Evolutionary conservation across 1,139 yeast species (phyloP).

Genomic region (Scheffersomyces segobiensis): DNA sequence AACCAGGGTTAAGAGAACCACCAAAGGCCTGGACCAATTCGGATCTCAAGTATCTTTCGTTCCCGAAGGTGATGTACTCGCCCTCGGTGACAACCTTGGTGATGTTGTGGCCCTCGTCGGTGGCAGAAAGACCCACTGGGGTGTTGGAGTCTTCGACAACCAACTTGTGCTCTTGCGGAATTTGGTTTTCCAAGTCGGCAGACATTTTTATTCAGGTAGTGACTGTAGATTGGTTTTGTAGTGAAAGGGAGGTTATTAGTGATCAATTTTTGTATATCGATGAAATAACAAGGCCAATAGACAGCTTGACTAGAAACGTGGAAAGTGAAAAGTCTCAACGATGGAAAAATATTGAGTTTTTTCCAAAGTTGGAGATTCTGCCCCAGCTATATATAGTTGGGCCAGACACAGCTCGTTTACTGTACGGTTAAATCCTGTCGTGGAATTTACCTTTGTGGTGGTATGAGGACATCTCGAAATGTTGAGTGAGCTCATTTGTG

Average conservation of each 20-base stretch:
- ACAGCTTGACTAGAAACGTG: neutral
- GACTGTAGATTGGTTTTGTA: neutral
- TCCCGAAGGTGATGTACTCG: conserved; percentile 53
- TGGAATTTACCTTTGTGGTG: neutral
- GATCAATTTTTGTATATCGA: neutral
- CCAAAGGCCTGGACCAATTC: conserved; percentile 73
- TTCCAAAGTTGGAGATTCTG: neutral
- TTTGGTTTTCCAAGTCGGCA: conserved; percentile 1
- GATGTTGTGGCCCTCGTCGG: conserved; percentile 1
- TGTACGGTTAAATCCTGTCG: neutral
- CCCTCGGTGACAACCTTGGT: conserved; percentile 32
- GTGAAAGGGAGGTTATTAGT: neutral
- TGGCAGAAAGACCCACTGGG: neutral
- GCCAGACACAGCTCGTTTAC: neutral
- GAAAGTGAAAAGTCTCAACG: neutral
- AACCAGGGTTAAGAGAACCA: conserved; percentile 70
- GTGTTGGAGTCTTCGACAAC: neutral
- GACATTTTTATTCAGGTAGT: neutral
- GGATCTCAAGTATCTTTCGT: conserved; percentile 39
- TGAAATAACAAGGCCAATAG: neutral
- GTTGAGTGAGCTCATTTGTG: neutral
- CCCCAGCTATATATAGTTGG: neutral
- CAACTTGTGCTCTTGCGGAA: conserved; percentile 1
- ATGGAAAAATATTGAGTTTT: neutral
- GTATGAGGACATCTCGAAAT: neutral